These are phyloP conservation scores for Heliophila coronopifolia DNA, from an alignment of 441 rosid genomes.

Conservation along the genomic window DNA sequence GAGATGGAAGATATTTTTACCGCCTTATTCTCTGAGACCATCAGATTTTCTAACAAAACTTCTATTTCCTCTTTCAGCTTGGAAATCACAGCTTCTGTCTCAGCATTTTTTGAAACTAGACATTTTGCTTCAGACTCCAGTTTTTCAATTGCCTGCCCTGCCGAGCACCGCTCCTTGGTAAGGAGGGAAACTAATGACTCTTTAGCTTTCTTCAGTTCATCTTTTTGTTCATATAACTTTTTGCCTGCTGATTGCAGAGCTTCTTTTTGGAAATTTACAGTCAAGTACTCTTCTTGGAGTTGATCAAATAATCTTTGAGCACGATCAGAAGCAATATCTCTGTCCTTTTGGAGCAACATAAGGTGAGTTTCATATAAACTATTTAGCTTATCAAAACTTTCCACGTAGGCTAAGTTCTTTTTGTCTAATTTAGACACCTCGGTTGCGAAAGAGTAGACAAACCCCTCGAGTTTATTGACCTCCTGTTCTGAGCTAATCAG, in stretches of 20 bases:
- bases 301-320: constrained; percentile 43
- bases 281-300: constrained; percentile 48
- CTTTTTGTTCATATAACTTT: constrained; percentile 40
- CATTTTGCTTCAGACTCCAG: constrained; percentile 62
- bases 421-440: constrained; percentile 56
- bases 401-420: constrained; percentile 38
- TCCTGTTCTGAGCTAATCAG: constrained; percentile 45
- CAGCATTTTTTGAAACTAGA: constrained; percentile 36
- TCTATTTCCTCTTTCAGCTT: constrained; percentile 24
- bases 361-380: constrained; percentile 43
- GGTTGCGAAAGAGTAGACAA: constrained; percentile 35
- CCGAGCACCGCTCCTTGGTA: constrained; percentile 39
- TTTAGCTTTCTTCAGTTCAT: constrained; percentile 52
- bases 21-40: constrained; percentile 46
- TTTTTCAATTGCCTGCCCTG: constrained; percentile 48
- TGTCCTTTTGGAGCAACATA: constrained; percentile 47
- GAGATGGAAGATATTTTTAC: constrained; percentile 29
- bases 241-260: constrained; percentile 39
- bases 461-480: constrained; percentile 45
- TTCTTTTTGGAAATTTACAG: constrained; percentile 43
- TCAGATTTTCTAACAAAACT: constrained; percentile 16
- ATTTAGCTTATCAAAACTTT: constrained; percentile 53
- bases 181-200: constrained; percentile 43
- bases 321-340: constrained; percentile 38
- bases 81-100: constrained; percentile 25